Percentiles rank a stretch among this genome's conserved stretches.
phyloP scores from a whole-genome alignment of 495 filamentous ascomycete species.

The Penicillium crystallinum region DNA sequence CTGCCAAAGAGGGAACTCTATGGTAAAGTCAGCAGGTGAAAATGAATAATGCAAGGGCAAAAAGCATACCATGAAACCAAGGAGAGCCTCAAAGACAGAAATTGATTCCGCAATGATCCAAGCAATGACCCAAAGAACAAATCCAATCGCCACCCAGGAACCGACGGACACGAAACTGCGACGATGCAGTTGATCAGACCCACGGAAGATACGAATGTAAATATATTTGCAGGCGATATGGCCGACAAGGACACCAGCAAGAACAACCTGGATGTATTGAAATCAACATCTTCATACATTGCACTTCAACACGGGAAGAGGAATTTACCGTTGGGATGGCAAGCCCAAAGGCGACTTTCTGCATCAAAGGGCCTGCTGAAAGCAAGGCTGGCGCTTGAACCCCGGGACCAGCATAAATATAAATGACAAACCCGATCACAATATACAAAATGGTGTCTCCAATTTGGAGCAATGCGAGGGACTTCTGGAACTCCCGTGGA shows the following conservation, averaged over 20 bases:
- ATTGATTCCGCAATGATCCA: not conserved
- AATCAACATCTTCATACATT: too few species aligned
- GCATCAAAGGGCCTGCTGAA: slow-evolving; percentile 49
- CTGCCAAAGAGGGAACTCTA: too few species aligned
- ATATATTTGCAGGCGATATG: slow-evolving; percentile 50
- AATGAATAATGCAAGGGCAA: not conserved
- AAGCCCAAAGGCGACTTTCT: slow-evolving; percentile 62
- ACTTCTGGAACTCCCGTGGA: slow-evolving; percentile 53
- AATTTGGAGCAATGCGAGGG: slow-evolving; percentile 51
- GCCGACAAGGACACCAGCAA: slow-evolving; percentile 46
- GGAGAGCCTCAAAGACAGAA: not conserved
- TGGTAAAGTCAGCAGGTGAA: too few species aligned
- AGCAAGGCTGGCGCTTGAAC: slow-evolving; percentile 63
- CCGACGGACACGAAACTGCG: slow-evolving; percentile 22
- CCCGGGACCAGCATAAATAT: slow-evolving; percentile 54
- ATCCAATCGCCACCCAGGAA: not conserved
- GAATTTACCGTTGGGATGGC: slow-evolving; percentile 53
- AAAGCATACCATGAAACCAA: not conserved
- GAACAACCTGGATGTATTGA: too few species aligned
- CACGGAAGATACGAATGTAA: slow-evolving; percentile 48
- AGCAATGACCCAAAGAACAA: not conserved
- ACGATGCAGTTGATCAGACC: slow-evolving; percentile 47
- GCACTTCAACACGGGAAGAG: slow-evolving; percentile 3
- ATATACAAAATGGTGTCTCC: slow-evolving; percentile 56
- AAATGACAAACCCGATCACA: slow-evolving; percentile 39